Percentiles rank a stretch among this genome's conserved stretches.
These are phyloP conservation scores for Talaromyces rugulosus DNA, from an alignment of 2,329 filamentous ascomycete species.

Conservation along the genomic window DNA sequence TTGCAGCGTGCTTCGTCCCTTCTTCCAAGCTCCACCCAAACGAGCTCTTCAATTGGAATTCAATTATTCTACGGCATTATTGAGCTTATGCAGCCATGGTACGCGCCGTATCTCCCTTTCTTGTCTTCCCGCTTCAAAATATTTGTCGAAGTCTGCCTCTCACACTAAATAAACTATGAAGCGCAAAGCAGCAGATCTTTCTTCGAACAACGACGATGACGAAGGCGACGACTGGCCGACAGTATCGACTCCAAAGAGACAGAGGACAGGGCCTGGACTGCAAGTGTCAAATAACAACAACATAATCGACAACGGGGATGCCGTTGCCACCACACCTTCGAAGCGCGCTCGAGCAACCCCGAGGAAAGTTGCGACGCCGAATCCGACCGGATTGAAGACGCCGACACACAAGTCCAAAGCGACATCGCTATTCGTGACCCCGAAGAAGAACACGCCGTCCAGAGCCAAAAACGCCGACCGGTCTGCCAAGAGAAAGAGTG, in stretches of 20 bases:
- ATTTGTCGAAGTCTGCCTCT: background rate
- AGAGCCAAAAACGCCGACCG: conserved; percentile 70
- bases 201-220: conserved; percentile 19
- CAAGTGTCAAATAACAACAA: background rate
- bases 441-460: conserved; percentile 46
- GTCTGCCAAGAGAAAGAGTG: conserved; percentile 83
- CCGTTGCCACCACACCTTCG: conserved; percentile 24
- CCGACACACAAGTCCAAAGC: conserved; percentile 34
- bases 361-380: conserved; percentile 22
- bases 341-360: conserved; percentile 28
- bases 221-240: conserved; percentile 28
- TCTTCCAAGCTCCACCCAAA: background rate
- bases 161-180: conserved; percentile 31
- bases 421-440: conserved; percentile 37
- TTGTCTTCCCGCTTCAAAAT: background rate
- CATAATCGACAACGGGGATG: conserved; percentile 19
- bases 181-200: conserved; percentile 36
- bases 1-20: conserved; percentile 8
- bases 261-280: conserved; percentile 20
- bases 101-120: conserved; percentile 3
- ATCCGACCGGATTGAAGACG: conserved; percentile 32
- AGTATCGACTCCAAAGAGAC: conserved; percentile 38
- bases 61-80: background rate
- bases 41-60: background rate
- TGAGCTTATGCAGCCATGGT: conserved; percentile 9